Percentiles rank a stretch among this genome's conserved stretches.
phyloP scores from a whole-genome alignment of 495 filamentous ascomycete species.

The Thermochaetoides thermophila region DNA sequence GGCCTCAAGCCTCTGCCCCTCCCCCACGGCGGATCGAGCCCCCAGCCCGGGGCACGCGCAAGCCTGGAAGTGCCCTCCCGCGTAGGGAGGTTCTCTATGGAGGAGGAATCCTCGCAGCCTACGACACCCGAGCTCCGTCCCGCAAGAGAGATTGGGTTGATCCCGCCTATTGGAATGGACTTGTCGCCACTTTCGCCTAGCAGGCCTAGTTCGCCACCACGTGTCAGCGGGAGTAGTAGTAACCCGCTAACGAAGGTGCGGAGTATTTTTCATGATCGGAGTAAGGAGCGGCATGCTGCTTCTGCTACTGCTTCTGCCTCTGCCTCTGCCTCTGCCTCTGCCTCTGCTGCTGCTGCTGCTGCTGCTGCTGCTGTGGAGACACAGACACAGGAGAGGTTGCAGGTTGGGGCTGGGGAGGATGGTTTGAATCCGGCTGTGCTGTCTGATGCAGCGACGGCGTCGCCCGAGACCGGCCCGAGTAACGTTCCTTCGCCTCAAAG shows the following conservation, averaged over 20 bases:
- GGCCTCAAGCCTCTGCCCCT: slow-evolving; percentile 6
- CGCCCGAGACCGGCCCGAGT: slow-evolving; percentile 14
- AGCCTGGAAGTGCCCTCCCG: slow-evolving; percentile 31
- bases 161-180: slow-evolving; percentile 29
- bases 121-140: slow-evolving; percentile 22
- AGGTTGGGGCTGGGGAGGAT: slow-evolving; percentile 17
- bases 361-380: no score
- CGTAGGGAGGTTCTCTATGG: slow-evolving; percentile 22
- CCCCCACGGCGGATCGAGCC: slow-evolving; percentile 9
- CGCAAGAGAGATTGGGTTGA: slow-evolving; percentile 14
- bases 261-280: slow-evolving; percentile 34
- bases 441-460: slow-evolving; percentile 9
- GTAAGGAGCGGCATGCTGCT: slow-evolving; percentile 29
- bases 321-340: no score
- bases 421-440: slow-evolving; percentile 10
- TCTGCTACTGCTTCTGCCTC: no score
- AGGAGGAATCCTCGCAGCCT: slow-evolving; percentile 27
- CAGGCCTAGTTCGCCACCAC: slow-evolving; percentile 26
- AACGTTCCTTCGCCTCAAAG: slow-evolving; percentile 15
- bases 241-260: slow-evolving; percentile 32
- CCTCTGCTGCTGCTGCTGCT: no score
- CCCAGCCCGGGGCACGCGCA: slow-evolving; percentile 16
- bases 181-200: slow-evolving; percentile 28
- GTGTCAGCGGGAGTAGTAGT: no score
- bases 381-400: no score